Evolutionary conservation across 2,329 filamentous ascomycete species (phyloP), one percentile per base, ranked within the genome.

Genomic region (Alternaria rosae): DNA sequence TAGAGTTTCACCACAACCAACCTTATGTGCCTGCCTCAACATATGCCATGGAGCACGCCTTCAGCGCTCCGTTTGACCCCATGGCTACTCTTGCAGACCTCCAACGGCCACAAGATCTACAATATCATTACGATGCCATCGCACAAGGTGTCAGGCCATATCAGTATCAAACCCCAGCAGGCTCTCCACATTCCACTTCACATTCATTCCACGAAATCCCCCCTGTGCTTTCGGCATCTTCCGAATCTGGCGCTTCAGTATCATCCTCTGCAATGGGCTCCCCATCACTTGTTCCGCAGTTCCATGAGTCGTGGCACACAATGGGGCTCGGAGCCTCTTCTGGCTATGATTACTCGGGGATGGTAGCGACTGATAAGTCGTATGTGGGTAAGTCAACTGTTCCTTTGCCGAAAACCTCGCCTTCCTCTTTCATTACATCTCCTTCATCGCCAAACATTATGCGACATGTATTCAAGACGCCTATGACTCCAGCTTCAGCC

Each of bases 281-380:
- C 6, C 84, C 84, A 26, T 81, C 86, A 84, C 28, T 90, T 85
- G 54, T 88, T 84, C 73, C 84, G 85, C 64, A 92, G 85, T 63
- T 88, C 85, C 62, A 84, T 84, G 61, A 89, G 79, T 58, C 86
- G 82, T 54, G 91, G 90, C 54, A 79, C 78, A 65, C 86, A 85
- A 66, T 86, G 86, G 85, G 85, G 55, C 80, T 91, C 35, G 86
- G 85, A 53, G 82, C 91, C 73, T 81, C 84, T 42, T 86, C 91
- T 71, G 80, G 85, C 51, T 87, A 88, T 74, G 81, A 86, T 54
- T 83, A 83, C 61, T 82, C 86, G 6, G 75, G 70, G 32, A 83
- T 86, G 60, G 76, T 83, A 45, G 80, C 81, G 42, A 77, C 75
- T 47, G 79, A 83, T 61, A 83, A 84, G 76, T 68, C 78, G 51